These are phyloP conservation scores for Penicillium sp. DNA, from an alignment of 2,329 filamentous ascomycete genomes.

Conservation along the genomic window DNA sequence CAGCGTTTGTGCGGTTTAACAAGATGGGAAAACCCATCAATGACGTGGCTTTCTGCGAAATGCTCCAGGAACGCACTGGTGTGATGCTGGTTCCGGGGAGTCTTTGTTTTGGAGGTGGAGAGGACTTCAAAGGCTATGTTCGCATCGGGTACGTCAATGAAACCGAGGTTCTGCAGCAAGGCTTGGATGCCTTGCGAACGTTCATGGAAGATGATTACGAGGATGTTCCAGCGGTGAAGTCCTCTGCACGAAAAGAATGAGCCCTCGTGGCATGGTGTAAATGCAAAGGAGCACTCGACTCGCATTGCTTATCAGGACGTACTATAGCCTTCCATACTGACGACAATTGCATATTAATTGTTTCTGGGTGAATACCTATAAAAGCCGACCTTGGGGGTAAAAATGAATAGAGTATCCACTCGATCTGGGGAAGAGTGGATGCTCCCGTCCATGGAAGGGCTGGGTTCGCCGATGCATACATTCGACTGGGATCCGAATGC, in stretches of 20 bases:
- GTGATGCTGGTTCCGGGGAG: conserved; percentile 72
- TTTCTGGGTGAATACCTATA: too few species aligned
- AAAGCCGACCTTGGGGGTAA: neutral
- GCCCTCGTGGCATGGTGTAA: neutral
- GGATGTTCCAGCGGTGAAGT: conserved; percentile 41
- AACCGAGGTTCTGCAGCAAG: conserved; percentile 65
- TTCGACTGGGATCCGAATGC: neutral
- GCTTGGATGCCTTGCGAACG: conserved; percentile 53
- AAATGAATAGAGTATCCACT: neutral
- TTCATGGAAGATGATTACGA: conserved; percentile 58
- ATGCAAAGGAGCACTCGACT: neutral
- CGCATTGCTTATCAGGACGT: too few species aligned
- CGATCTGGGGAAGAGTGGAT: too few species aligned
- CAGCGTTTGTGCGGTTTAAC: conserved; percentile 69
- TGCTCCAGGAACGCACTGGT: conserved; percentile 64
- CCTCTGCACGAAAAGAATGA: conserved; percentile 5
- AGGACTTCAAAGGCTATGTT: conserved; percentile 70
- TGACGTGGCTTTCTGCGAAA: conserved; percentile 67
- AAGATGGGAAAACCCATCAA: conserved; percentile 61
- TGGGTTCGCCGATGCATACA: neutral
- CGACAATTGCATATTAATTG: too few species aligned
- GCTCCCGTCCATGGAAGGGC: too few species aligned
- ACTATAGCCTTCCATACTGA: too few species aligned
- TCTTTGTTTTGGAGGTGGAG: conserved; percentile 63
- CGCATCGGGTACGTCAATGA: conserved; percentile 72